Evolutionary conservation across 202 grass and related monocot species (phyloP).

Genomic region (Dendrocalamus latiflorus): DNA sequence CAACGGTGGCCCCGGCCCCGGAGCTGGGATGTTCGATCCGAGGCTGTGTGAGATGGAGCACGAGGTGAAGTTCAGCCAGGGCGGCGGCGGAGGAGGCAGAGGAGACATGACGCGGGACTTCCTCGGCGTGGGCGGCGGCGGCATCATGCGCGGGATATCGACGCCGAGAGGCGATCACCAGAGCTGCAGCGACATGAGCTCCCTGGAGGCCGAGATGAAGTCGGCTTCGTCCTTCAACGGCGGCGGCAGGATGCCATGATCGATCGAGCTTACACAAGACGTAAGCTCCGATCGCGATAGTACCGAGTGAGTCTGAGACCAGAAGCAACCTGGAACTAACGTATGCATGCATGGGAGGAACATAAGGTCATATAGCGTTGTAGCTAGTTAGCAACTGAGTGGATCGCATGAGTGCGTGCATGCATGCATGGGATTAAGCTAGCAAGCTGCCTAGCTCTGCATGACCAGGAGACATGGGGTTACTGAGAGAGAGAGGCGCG

Average conservation of each 20-base stretch:
- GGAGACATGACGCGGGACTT: constrained; percentile 79
- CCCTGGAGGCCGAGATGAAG: constrained; percentile 87
- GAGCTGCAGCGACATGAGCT: constrained; percentile 78
- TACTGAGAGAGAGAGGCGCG: background rate
- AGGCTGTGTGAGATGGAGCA: constrained; percentile 57
- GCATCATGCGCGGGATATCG: constrained; percentile 44
- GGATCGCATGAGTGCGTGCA: too few species aligned
- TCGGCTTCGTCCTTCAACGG: constrained; percentile 66
- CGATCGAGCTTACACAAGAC: constrained; percentile 33
- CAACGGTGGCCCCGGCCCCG: background rate
- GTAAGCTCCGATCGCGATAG: constrained; percentile 7
- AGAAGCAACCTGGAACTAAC: constrained; percentile 25
- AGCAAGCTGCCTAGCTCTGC: constrained; percentile 16
- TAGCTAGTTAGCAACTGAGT: background rate
- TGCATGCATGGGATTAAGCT: constrained; percentile 28
- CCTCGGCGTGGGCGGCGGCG: constrained; percentile 70
- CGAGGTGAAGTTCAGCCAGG: constrained; percentile 70
- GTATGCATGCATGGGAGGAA: constrained; percentile 37
- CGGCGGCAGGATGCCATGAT: constrained; percentile 60
- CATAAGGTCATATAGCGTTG: constrained; percentile 24
- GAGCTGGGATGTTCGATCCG: constrained; percentile 51
- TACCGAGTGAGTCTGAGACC: constrained; percentile 20
- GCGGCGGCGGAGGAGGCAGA: background rate
- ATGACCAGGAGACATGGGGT: constrained; percentile 15
- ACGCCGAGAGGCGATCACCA: constrained; percentile 62